A percentile compares a stretch with the other conserved stretches of the same genome.
Conservation (phyloP, 495 filamentous ascomycete genomes). For the Aspergillus saccharolyticus region DNA sequence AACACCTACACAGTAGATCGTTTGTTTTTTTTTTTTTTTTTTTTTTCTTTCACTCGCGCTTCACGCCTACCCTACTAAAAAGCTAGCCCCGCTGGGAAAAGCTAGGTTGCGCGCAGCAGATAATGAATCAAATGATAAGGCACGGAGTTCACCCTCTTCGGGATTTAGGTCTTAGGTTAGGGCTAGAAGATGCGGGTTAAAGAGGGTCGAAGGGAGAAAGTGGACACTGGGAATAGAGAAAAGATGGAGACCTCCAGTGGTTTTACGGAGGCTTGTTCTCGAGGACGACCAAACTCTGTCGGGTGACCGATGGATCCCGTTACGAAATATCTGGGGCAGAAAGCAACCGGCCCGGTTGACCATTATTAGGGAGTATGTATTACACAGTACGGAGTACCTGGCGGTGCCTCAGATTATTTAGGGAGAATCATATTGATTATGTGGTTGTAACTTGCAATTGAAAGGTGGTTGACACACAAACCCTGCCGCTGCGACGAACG, state of each 20-base stretch:
- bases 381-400: no score
- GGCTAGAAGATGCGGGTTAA: not conserved
- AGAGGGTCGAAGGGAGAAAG: not conserved
- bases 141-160: not conserved
- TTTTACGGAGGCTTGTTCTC: not conserved
- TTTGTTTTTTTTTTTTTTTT: no score
- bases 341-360: constrained; percentile 11
- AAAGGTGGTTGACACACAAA: not conserved
- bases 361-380: no score
- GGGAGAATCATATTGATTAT: no score
- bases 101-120: not conserved
- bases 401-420: not conserved
- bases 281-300: constrained; percentile 12
- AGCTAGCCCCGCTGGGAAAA: not conserved
- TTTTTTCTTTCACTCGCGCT: not conserved
- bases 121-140: not conserved
- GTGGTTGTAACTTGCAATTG: no score
- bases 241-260: not conserved
- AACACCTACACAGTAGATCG: not conserved
- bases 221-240: not conserved
- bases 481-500: not conserved
- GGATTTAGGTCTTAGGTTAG: constrained; percentile 4
- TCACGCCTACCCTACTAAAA: constrained; percentile 1
- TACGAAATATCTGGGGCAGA: constrained; percentile 19
- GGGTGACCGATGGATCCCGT: constrained; percentile 14